Base-by-base conservation (phyloP, 495 filamentous ascomycete genomes). In the Xylaria bambusicola region DNA sequence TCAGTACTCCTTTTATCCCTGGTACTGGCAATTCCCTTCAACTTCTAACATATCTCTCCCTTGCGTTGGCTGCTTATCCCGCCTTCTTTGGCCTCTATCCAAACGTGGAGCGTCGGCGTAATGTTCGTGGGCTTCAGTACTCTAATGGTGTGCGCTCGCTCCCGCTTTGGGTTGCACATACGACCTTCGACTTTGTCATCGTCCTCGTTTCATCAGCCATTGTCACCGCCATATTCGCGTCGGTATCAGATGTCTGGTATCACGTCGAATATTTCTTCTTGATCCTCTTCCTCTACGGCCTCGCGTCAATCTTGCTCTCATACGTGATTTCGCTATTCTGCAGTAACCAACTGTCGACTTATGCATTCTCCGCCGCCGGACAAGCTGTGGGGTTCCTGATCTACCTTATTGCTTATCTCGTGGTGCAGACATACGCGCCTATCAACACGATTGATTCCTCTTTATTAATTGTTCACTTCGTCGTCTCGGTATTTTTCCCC, bases 21-120 rank as follows among this genome's bases (percentile, higher is more conserved):
- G 75, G 75, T 23, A 80, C 82, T 1, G 90, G 88, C 8, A 78
- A 91, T 41, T 86, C 85, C n/a, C 75, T 96, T 21, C 88, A 94
- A 70, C 77, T 95, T 15, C 75, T 93, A 24, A 79, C 87, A 10
- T 96, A 96, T 69, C 85, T 92, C 63, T 85, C 88, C 24, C 78
- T 96, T 2, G 88, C 84, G 15, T 84, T 93, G 77, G 78, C 82
- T 17, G 85, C 84, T 0, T 94, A 86, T 68, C 92, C 92, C 5
- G 90, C 85, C 24, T 91, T 96, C 75, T 95, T 94, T 64, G 85
- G 88, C 1, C 79, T 96, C 17, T 96, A 96, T 72, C 89, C 90
- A 23, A 94, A 90, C 2, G 69, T 88, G 4, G 92, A 96, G 70
- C 80, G 92, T 10, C 76, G 90, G 10, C 73, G 86, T 8, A 87